Base-by-base conservation (phyloP, 139 green algal genomes). In the Cymbomonas tetramitiformis region DNA sequence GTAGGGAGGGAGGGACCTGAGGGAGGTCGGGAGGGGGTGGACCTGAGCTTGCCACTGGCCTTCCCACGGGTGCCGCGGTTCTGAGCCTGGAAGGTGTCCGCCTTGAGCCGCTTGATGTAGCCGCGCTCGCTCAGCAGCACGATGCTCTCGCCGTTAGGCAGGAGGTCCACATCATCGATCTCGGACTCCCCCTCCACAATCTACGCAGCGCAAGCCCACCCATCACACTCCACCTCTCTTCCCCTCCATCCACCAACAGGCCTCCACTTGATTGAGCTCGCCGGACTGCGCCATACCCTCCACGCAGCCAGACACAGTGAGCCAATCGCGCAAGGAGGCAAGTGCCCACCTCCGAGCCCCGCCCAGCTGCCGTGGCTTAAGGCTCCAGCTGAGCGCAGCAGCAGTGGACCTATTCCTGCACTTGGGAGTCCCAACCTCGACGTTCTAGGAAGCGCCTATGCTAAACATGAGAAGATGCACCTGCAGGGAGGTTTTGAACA, bases 51-150 rank as follows among this genome's bases (percentile, higher is more conserved):
- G 3, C 46, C 34, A 19, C 33, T 46, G 8, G 24, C 21, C 47
- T 59, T 65, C 1, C 58, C 58, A 19, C 33, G 19, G 31, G 58
- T 65, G 4, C 31, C 46, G 24, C 46, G 25, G 18, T 30, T 24
- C 47, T 65, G 58, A 1, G 12, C 7, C 8, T 30, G 23, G 29
- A 65, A 65, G 6, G 15, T 46, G 19, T 49, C 24, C 58, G 36
- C 31, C 23, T 60, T 30, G 19, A 58, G 49, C 1, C 58, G 25
- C 58, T 65, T 65, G 28, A 65, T 38, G 58, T 65, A 65, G 33
- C 58, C 58, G 8, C 46, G 32, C 12, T 25, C n/a, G 58, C 38
- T 60, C 18, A 65, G 25, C 12, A 56, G 34, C 31, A 65, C 49
- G 9, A 65, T 31, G 28, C 21, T 41, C 33, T 44, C 31, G 3